These are phyloP conservation scores for Camellia granthamiana DNA, from an alignment of 148 eudicot species.

Conservation along the genomic window DNA sequence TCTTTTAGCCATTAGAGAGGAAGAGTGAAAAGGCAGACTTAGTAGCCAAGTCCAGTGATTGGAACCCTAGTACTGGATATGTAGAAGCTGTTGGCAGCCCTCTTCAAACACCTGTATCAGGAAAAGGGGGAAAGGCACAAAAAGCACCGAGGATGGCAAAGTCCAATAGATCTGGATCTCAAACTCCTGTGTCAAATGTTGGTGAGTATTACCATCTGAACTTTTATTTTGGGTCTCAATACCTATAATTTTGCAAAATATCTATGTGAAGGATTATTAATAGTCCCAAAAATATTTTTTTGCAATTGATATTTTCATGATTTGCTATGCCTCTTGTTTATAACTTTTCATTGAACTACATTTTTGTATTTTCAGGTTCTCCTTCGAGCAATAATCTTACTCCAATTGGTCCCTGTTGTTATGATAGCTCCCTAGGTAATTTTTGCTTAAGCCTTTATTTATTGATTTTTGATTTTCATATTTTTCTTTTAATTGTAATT, in stretches of 20 bases:
- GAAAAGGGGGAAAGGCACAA: slow-evolving; percentile 62
- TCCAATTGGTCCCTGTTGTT: slow-evolving; percentile 82
- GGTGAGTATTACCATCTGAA: slow-evolving; percentile 39
- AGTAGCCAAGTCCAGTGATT: slow-evolving; percentile 46
- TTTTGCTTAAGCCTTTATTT: not conserved
- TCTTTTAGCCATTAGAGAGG: slow-evolving; percentile 63
- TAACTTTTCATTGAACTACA: not conserved
- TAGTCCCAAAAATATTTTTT: no score
- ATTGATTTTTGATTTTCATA: not conserved
- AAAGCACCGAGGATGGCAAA: slow-evolving; percentile 56
- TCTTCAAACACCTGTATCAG: slow-evolving; percentile 66
- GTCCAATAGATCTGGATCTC: slow-evolving; percentile 49
- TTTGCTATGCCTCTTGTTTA: not conserved
- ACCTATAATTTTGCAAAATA: not conserved
- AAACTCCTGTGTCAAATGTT: slow-evolving; percentile 54
- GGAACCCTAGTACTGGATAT: slow-evolving; percentile 41
- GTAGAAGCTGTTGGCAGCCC: slow-evolving; percentile 52
- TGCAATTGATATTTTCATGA: not conserved
- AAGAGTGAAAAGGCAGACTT: slow-evolving; percentile 51
- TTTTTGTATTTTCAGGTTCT: slow-evolving; percentile 64
- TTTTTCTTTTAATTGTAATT: not conserved
- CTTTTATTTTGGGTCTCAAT: not conserved
- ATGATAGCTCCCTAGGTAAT: slow-evolving; percentile 94
- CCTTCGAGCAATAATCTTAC: slow-evolving; percentile 72
- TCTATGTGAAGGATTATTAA: not conserved